phyloP scores from a whole-genome alignment of 768 basidiomycete species.

The Royoungia palumana region DNA sequence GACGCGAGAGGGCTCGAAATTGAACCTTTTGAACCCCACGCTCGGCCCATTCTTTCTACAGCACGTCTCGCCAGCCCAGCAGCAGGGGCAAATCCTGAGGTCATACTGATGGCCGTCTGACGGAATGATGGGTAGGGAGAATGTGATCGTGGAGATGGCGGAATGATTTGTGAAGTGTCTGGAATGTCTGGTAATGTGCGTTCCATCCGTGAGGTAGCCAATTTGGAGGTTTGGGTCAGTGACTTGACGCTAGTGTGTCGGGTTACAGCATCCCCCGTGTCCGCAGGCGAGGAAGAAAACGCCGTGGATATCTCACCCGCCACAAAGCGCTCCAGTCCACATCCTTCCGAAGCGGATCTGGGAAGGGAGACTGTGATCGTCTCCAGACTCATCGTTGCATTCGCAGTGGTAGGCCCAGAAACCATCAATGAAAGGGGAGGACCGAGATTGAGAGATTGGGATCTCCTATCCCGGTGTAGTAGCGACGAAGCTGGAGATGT shows the following conservation, averaged over 20 bases:
- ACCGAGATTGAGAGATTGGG: conserved; percentile 59
- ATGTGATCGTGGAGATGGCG: conserved; percentile 3
- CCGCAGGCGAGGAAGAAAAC: conserved; percentile 31
- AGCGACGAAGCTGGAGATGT: conserved; percentile 44
- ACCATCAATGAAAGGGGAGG: conserved; percentile 31
- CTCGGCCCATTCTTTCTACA: conserved; percentile 72
- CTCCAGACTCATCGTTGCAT: conserved; percentile 31
- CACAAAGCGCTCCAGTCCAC: conserved; percentile 42
- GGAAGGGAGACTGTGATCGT: conserved; percentile 28
- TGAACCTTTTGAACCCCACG: conserved; percentile 46
- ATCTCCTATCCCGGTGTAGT: conserved; percentile 54
- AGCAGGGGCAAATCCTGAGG: conserved; percentile 62
- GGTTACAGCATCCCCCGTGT: conserved; percentile 26
- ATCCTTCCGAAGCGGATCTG: conserved; percentile 24
- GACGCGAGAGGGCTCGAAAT: conserved; percentile 44
- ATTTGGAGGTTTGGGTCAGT: conserved; percentile 23
- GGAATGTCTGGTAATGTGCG: conserved; percentile 32
- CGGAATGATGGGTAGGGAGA: conserved; percentile 39
- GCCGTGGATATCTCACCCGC: conserved; percentile 41
- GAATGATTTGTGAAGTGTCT: conserved; percentile 13
- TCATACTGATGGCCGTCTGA: conserved; percentile 73
- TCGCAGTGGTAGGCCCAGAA: conserved; percentile 23
- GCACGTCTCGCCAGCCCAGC: conserved; percentile 75
- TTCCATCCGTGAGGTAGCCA: conserved; percentile 26
- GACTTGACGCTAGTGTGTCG: conserved; percentile 21